A percentile compares a stretch with the other conserved stretches of the same genome.
Conservation (phyloP, 345 rosid genomes). For the Eutrema japonicum region DNA sequence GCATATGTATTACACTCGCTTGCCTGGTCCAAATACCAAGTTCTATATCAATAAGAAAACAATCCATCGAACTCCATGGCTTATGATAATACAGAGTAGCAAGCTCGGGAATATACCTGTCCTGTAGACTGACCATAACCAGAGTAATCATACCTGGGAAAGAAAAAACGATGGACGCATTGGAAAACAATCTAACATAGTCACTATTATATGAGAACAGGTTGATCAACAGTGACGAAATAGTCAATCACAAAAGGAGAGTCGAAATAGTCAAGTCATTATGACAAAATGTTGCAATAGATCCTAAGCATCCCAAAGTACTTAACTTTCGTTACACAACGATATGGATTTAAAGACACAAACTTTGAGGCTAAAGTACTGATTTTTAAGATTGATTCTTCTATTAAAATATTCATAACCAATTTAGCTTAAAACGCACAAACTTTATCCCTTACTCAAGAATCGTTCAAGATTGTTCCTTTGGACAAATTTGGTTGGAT, state of each 20-base stretch:
- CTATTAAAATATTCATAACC: neutral
- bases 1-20: slow-evolving; percentile 85
- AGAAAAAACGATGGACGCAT: neutral
- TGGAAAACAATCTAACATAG: neutral
- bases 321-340: neutral
- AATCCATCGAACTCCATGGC: neutral
- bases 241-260: slow-evolving; percentile 18
- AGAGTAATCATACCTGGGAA: slow-evolving; percentile 87
- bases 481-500: neutral
- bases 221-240: neutral
- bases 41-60: slow-evolving; percentile 18
- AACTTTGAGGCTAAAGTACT: slow-evolving; percentile 3
- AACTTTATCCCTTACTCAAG: neutral
- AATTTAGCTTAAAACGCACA: neutral
- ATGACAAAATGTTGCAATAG: neutral
- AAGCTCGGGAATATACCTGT: slow-evolving; percentile 55
- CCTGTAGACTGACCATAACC: slow-evolving; percentile 97
- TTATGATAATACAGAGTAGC: neutral
- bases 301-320: neutral
- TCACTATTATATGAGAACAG: neutral
- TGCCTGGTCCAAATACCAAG: slow-evolving; percentile 62
- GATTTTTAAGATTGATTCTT: neutral
- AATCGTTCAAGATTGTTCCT: neutral
- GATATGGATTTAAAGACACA: neutral
- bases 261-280: neutral